phyloP scores from a whole-genome alignment of 2,329 filamentous ascomycete species.

The Cladophialophora chaetospira region DNA sequence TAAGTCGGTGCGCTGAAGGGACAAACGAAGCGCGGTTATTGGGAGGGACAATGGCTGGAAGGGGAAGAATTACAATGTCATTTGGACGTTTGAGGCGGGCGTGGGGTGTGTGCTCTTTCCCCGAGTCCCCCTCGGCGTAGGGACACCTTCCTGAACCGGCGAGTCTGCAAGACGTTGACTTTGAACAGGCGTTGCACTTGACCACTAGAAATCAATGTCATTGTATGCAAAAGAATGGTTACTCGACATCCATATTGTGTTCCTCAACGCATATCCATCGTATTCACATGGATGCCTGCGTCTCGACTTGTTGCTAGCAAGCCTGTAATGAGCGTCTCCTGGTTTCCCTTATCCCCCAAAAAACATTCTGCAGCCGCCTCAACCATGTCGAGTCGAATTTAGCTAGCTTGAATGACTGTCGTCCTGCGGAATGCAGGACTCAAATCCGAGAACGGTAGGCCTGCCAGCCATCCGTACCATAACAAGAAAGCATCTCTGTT shows the following conservation, averaged over 20 bases:
- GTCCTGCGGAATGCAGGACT: background rate
- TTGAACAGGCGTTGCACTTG: no score
- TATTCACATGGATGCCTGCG: background rate
- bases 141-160: background rate
- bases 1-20: background rate
- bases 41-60: background rate
- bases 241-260: conserved; percentile 9
- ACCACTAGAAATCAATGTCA: conserved; percentile 6
- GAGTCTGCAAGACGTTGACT: no score
- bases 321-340: conserved; percentile 1
- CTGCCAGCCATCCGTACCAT: no score
- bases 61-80: background rate
- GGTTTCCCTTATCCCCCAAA: background rate
- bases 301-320: background rate
- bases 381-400: no score
- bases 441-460: no score
- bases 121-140: background rate
- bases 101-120: no score
- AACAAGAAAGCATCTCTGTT: background rate
- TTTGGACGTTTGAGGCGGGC: background rate
- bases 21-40: background rate
- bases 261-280: background rate
- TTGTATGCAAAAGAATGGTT: conserved; percentile 7
- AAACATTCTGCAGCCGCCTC: background rate
- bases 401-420: background rate